Conservation (phyloP, 2,329 filamentous ascomycete genomes). For the Plenodomus biglobosus region DNA sequence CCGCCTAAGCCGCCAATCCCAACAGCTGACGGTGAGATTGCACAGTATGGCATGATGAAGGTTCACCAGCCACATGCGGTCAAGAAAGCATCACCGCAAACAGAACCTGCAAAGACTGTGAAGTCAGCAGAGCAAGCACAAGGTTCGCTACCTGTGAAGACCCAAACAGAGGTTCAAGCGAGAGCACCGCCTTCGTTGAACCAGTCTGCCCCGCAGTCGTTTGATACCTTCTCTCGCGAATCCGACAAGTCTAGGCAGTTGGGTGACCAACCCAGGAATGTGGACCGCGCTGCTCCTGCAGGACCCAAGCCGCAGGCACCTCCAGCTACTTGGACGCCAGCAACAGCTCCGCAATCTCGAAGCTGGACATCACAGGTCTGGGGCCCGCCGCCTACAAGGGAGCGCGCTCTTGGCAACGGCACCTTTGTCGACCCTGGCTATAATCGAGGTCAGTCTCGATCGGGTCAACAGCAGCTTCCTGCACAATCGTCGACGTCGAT, state of each 20-base stretch:
- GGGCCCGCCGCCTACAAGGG: slow-evolving; percentile 68
- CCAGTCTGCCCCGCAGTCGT: slow-evolving; percentile 19
- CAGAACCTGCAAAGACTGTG: slow-evolving; percentile 16
- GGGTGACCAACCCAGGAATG: slow-evolving; percentile 13
- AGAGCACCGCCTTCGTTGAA: slow-evolving; percentile 19
- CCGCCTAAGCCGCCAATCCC: slow-evolving; percentile 62
- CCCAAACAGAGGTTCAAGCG: slow-evolving; percentile 20
- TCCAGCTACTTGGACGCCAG: slow-evolving; percentile 29
- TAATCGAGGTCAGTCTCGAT: slow-evolving; percentile 52
- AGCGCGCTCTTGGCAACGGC: slow-evolving; percentile 73
- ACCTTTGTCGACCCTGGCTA: slow-evolving; percentile 67
- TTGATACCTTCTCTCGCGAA: slow-evolving; percentile 25
- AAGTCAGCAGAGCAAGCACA: slow-evolving; percentile 12
- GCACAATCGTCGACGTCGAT: slow-evolving; percentile 27
- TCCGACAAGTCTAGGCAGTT: slow-evolving; percentile 16
- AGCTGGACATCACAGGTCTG: slow-evolving; percentile 62
- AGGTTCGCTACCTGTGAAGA: slow-evolving; percentile 25
- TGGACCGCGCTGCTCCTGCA: slow-evolving; percentile 17
- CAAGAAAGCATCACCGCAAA: slow-evolving; percentile 28
- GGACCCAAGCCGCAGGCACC: slow-evolving; percentile 30
- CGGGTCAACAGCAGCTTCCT: slow-evolving; percentile 32
- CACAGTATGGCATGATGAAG: slow-evolving; percentile 65
- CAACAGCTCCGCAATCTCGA: slow-evolving; percentile 28
- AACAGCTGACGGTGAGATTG: slow-evolving; percentile 58
- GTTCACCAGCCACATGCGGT: slow-evolving; percentile 60